Evolutionary conservation across 768 basidiomycete genomes (phyloP).

Genomic region (Lactarius tabidus): DNA sequence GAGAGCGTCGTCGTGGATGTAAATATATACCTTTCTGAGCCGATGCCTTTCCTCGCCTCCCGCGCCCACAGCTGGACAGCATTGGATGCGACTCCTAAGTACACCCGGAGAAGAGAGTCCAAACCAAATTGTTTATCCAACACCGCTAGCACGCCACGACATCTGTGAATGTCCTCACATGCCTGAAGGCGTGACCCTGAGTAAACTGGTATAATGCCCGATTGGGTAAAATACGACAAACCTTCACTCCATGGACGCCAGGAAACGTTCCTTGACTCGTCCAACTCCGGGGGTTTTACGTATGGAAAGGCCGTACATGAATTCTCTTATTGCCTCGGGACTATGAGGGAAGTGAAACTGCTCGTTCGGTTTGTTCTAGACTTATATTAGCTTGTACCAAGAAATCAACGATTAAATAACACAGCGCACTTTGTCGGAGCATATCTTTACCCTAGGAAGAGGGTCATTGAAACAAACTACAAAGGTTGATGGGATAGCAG

Average conservation of each 20-base stretch:
- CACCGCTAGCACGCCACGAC: conserved; percentile 67
- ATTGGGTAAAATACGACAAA: conserved; percentile 28
- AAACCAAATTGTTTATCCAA: conserved; percentile 90
- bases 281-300: conserved; percentile 89
- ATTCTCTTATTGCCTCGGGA: conserved; percentile 55
- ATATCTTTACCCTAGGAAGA: too few relatives aligned
- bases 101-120: conserved; percentile 65
- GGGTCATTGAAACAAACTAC: too few relatives aligned
- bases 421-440: conserved; percentile 73
- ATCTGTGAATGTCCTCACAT: conserved; percentile 82
- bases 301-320: conserved; percentile 80
- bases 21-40: conserved; percentile 74
- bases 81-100: conserved; percentile 87
- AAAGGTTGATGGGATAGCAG: too few relatives aligned
- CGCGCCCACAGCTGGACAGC: conserved; percentile 68
- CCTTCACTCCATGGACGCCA: conserved; percentile 89
- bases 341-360: conserved; percentile 78
- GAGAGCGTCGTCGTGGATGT: not conserved
- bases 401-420: not conserved
- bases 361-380: conserved; percentile 92
- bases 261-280: conserved; percentile 80
- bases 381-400: not conserved
- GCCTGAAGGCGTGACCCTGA: conserved; percentile 42
- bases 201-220: not conserved
- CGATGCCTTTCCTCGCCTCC: conserved; percentile 88